Conservation (phyloP, 495 filamentous ascomycete species). For the Aspergillus heteromorphus region DNA sequence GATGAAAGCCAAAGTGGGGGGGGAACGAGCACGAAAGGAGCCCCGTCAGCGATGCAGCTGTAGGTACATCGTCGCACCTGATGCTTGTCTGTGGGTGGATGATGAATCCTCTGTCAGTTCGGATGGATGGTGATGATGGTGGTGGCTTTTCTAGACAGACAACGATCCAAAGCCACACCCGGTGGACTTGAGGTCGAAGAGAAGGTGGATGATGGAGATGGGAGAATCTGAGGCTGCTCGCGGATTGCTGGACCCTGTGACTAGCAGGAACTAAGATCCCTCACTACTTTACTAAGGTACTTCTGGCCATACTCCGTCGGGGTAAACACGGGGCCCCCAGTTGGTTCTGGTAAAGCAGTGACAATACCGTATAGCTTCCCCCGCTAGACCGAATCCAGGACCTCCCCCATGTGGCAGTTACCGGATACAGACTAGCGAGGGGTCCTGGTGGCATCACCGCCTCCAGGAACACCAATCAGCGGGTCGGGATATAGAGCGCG, state of each 20-base stretch:
- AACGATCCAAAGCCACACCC: too few species aligned
- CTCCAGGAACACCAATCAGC: constrained; percentile 16
- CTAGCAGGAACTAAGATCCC: too few species aligned
- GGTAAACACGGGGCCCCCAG: too few species aligned
- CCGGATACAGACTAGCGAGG: background rate
- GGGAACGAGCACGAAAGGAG: background rate
- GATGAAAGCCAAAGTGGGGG: background rate
- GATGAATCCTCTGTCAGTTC: background rate
- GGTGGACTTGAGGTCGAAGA: too few species aligned
- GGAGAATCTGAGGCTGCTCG: too few species aligned
- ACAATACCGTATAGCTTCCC: background rate
- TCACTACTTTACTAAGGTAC: too few species aligned
- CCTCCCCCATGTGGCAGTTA: background rate
- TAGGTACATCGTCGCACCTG: background rate
- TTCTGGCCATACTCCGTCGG: too few species aligned
- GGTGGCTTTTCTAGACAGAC: too few species aligned
- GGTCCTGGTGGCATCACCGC: background rate
- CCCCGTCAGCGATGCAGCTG: background rate
- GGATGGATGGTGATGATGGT: too few species aligned
- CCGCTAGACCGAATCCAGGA: background rate
- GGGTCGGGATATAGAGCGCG: background rate
- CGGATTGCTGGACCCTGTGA: too few species aligned
- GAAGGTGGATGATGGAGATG: too few species aligned
- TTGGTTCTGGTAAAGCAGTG: background rate
- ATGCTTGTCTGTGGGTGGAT: background rate